These are phyloP conservation scores for Fusarium aywerte DNA, from an alignment of 2,329 filamentous ascomycete species.

Conservation along the genomic window DNA sequence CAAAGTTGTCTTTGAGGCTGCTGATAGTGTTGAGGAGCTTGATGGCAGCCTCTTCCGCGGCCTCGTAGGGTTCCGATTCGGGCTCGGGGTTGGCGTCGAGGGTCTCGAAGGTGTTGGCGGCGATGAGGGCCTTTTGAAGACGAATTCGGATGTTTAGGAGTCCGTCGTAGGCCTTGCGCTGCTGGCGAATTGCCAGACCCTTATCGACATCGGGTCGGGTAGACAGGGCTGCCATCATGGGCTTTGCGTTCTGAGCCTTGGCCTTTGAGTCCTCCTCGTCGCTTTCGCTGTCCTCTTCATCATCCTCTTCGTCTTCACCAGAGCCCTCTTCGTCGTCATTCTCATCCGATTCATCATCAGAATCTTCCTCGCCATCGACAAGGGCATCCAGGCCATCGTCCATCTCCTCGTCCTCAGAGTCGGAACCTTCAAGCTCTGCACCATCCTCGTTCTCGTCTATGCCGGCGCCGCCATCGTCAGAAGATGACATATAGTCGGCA, in stretches of 20 bases:
- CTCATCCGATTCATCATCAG: slow-evolving; percentile 51
- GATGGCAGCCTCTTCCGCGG: slow-evolving; percentile 86
- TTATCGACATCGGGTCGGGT: slow-evolving; percentile 75
- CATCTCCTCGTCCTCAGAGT: slow-evolving; percentile 53
- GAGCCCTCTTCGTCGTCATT: slow-evolving; percentile 53
- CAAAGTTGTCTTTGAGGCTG: slow-evolving; percentile 71
- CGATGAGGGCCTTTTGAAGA: slow-evolving; percentile 88
- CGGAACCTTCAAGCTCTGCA: slow-evolving; percentile 53
- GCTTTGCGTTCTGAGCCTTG: slow-evolving; percentile 49
- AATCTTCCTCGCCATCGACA: slow-evolving; percentile 47
- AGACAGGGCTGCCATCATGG: slow-evolving; percentile 47
- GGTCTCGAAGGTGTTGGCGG: slow-evolving; percentile 76
- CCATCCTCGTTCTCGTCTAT: slow-evolving; percentile 52
- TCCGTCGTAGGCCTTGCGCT: slow-evolving; percentile 86
- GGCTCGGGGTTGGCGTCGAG: slow-evolving; percentile 54
- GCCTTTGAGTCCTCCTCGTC: slow-evolving; percentile 48
- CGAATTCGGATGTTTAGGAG: slow-evolving; percentile 91
- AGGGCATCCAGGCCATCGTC: slow-evolving; percentile 53
- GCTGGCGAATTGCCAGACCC: slow-evolving; percentile 84
- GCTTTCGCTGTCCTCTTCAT: slow-evolving; percentile 53
- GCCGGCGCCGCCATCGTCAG: slow-evolving; percentile 52
- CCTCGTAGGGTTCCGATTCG: slow-evolving; percentile 68
- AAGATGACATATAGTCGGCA: slow-evolving; percentile 67
- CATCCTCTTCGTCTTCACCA: slow-evolving; percentile 51
- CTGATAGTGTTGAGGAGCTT: slow-evolving; percentile 86